Conservation (phyloP, 352 stramenopile species). For the Nothophytophthora sp. region DNA sequence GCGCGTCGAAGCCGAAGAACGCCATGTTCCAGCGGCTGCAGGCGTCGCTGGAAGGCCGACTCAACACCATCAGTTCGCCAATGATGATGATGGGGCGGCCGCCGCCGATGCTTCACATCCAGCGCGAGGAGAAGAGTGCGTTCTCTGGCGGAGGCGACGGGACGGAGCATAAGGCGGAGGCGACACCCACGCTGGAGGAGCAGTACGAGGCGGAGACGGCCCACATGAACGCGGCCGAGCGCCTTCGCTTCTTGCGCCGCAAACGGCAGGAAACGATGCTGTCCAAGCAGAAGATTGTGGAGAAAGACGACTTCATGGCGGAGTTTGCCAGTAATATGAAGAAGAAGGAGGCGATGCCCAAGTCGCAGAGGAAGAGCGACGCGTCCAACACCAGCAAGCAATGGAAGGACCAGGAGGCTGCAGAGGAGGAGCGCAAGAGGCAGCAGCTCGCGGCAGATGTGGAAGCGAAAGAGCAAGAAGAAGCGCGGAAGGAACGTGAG, state of each 20-base stretch:
- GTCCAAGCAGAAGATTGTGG: slow-evolving; percentile 42
- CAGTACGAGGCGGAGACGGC: slow-evolving; percentile 62
- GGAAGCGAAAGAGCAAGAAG: slow-evolving; percentile 27
- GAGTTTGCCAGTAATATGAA: slow-evolving; percentile 73
- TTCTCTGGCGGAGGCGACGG: not conserved
- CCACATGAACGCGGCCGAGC: slow-evolving; percentile 60
- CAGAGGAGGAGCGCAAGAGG: slow-evolving; percentile 35
- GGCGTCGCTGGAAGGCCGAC: slow-evolving; percentile 47
- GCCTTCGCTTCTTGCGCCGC: slow-evolving; percentile 59
- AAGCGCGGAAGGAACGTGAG: slow-evolving; percentile 21
- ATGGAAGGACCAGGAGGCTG: slow-evolving; percentile 35
- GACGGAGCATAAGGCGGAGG: slow-evolving; percentile 3
- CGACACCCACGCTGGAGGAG: slow-evolving; percentile 24
- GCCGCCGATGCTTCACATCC: slow-evolving; percentile 31
- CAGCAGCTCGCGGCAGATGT: slow-evolving; percentile 32
- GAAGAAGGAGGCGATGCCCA: slow-evolving; percentile 46
- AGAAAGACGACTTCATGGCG: slow-evolving; percentile 64
- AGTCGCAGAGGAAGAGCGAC: slow-evolving; percentile 12
- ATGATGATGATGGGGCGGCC: slow-evolving; percentile 25
- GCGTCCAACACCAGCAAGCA: slow-evolving; percentile 14
- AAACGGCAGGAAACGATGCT: slow-evolving; percentile 65
- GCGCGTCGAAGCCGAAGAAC: slow-evolving; percentile 18
- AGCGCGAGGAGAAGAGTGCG: slow-evolving; percentile 8
- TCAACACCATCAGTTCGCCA: slow-evolving; percentile 19
- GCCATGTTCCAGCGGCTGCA: slow-evolving; percentile 55